These are phyloP conservation scores for Aurifilum marmelostoma DNA, from an alignment of 2,329 filamentous ascomycete genomes.

Conservation along the genomic window DNA sequence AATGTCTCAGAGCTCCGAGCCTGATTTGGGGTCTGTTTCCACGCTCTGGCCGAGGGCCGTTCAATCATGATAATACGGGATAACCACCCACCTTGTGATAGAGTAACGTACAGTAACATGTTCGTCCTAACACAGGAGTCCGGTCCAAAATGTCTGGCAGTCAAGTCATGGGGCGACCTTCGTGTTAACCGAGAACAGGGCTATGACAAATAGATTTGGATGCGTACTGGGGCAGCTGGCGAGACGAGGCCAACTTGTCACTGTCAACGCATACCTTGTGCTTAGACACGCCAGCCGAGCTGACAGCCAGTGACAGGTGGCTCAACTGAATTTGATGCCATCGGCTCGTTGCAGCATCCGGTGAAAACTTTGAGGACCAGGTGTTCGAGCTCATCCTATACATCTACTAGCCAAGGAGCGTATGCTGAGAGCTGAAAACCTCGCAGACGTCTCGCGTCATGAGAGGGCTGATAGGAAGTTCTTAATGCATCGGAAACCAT, in stretches of 20 bases:
- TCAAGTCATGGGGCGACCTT: not conserved
- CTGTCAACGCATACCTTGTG: slow-evolving; percentile 11
- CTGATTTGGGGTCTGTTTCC: slow-evolving; percentile 14
- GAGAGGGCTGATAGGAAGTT: not conserved
- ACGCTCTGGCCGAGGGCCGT: not conserved
- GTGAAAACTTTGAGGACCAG: slow-evolving; percentile 16
- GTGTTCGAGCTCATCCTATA: not conserved
- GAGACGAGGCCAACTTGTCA: not conserved
- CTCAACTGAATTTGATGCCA: not conserved
- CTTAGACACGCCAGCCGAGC: slow-evolving; percentile 20
- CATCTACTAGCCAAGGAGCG: not conserved
- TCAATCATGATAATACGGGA: not conserved
- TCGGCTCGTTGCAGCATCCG: slow-evolving; percentile 4
- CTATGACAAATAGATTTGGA: not conserved
- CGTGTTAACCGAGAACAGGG: not conserved
- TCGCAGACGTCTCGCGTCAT: not conserved
- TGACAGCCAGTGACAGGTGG: not conserved
- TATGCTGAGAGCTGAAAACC: not conserved
- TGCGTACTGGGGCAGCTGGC: not conserved
- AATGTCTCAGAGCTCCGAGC: slow-evolving; percentile 26
- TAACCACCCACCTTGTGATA: not conserved
- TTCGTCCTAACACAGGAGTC: not conserved
- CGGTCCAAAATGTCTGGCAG: not conserved
- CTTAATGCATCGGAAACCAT: no score
- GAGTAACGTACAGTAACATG: not conserved